Evolutionary conservation across 108 stramenopile species (phyloP).

Genomic region (Pseudonitzschia multiseries): DNA sequence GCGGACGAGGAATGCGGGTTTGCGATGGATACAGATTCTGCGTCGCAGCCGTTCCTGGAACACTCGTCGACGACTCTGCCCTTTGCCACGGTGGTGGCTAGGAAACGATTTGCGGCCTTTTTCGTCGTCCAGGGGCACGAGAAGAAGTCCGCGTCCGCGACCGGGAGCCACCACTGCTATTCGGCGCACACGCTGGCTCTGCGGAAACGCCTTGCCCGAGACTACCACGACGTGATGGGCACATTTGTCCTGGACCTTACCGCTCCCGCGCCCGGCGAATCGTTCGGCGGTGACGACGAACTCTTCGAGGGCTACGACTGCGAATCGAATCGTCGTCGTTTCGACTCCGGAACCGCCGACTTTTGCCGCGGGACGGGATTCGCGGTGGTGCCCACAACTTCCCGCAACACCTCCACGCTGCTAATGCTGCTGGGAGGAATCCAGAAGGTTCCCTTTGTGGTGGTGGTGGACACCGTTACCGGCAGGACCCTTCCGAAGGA

Average conservation of each 20-base stretch:
- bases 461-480: conserved; percentile 23
- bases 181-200: conserved; percentile 24
- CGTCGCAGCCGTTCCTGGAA: not conserved
- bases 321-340: not conserved
- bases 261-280: not conserved
- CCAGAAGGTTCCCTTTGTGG: conserved; percentile 22
- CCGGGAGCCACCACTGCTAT: conserved; percentile 4
- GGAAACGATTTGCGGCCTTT: conserved; percentile 31
- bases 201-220: conserved; percentile 19
- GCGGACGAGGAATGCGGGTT: not conserved
- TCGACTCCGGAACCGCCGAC: not conserved
- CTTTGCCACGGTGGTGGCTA: conserved; percentile 4
- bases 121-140: conserved; percentile 27
- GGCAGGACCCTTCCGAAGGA: conserved; percentile 17
- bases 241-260: conserved; percentile 24
- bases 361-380: conserved; percentile 41
- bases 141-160: not conserved
- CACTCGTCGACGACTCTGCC: not conserved
- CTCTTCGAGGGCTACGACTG: not conserved
- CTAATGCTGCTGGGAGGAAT: conserved; percentile 28
- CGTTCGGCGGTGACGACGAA: not conserved
- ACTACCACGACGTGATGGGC: conserved; percentile 32
- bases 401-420: not conserved
- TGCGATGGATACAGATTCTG: not conserved
- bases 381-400: conserved; percentile 10